These are phyloP conservation scores for Tulasnella sp. DNA, from an alignment of 768 basidiomycete species.

Conservation along the genomic window DNA sequence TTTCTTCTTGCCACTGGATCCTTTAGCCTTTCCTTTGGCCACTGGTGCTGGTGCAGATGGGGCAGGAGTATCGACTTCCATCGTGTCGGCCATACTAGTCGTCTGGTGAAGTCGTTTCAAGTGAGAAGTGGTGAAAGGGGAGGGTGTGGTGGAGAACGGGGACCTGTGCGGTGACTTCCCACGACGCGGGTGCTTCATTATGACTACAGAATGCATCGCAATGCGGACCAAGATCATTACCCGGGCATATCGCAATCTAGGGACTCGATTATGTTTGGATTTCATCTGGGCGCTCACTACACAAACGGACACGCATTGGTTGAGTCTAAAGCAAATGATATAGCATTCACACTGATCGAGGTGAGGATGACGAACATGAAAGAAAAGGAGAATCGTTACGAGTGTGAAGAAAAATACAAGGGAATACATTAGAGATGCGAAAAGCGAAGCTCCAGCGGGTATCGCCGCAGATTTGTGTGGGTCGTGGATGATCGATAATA, in stretches of 20 bases:
- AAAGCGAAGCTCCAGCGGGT: neutral
- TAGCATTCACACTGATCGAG: slow-evolving; percentile 6
- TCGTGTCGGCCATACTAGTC: slow-evolving; percentile 50
- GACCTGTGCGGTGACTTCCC: slow-evolving; percentile 6
- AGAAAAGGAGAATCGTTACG: neutral
- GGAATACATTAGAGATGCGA: neutral
- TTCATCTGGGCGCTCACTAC: neutral
- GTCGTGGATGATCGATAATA: slow-evolving; percentile 1
- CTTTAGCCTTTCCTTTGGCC: slow-evolving; percentile 47
- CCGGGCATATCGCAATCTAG: neutral
- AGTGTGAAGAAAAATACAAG: neutral
- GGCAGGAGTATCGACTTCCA: slow-evolving; percentile 68
- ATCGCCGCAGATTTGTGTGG: neutral
- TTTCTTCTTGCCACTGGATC: slow-evolving; percentile 59
- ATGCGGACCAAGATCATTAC: neutral
- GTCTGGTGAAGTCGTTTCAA: neutral
- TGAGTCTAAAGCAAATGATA: neutral
- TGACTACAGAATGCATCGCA: neutral
- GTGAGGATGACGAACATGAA: neutral
- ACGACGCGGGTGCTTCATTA: neutral
- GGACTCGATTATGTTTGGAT: neutral
- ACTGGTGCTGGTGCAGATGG: slow-evolving; percentile 40
- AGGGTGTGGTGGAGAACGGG: slow-evolving; percentile 11
- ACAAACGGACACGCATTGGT: neutral
- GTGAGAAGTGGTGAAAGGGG: slow-evolving; percentile 14